Conservation (phyloP, 306 rosid genomes). For the Glycine soja region DNA sequence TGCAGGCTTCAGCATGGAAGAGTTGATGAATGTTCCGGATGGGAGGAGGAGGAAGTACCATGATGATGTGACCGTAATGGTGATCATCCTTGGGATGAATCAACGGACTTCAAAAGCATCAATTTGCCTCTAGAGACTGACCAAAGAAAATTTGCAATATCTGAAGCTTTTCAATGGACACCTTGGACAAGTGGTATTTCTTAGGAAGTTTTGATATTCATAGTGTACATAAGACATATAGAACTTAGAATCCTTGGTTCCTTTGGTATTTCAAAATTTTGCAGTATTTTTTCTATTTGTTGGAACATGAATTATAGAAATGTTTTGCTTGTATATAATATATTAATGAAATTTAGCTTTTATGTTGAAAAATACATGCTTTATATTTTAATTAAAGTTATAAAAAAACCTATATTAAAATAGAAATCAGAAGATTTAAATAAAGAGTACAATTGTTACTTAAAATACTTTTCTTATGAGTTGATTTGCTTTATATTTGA, state of each 20-base stretch:
- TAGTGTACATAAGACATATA: conserved; percentile 44
- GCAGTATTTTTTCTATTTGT: neutral
- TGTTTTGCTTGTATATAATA: conserved; percentile 25
- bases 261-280: conserved; percentile 33
- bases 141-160: conserved; percentile 42
- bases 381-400: neutral
- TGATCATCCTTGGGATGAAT: conserved; percentile 83
- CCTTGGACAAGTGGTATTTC: conserved; percentile 35
- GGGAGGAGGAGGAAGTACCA: conserved; percentile 96
- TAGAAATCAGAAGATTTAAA: neutral
- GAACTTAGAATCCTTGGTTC: conserved; percentile 38
- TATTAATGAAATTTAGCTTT: conserved; percentile 4
- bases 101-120: conserved; percentile 95
- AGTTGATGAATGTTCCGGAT: conserved; percentile 87
- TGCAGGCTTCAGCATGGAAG: conserved; percentile 93
- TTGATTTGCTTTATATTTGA: neutral
- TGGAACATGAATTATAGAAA: conserved; percentile 9
- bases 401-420: neutral
- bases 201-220: conserved; percentile 33
- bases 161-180: conserved; percentile 42
- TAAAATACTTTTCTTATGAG: neutral
- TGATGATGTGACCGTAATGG: conserved; percentile 94
- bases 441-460: neutral
- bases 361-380: neutral
- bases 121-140: conserved; percentile 43